A percentile compares a stretch with the other conserved stretches of the same genome.
These are phyloP conservation scores for Anisogramma anomala DNA, from an alignment of 2,329 filamentous ascomycete genomes.

Conservation along the genomic window DNA sequence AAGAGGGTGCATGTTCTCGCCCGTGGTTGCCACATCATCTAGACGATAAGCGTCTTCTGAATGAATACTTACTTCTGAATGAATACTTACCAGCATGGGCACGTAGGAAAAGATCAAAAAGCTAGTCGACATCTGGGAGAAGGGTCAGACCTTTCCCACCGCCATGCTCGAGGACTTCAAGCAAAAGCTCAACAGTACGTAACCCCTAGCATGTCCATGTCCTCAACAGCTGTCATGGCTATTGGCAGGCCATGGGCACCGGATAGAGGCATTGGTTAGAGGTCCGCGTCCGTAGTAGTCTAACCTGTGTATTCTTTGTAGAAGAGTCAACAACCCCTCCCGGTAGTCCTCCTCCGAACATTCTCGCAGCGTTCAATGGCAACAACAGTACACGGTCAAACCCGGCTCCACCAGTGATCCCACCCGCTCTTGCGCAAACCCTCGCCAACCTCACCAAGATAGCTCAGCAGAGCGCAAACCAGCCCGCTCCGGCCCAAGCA, in stretches of 20 bases:
- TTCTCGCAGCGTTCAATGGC: conserved; percentile 29
- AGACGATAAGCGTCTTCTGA: not conserved
- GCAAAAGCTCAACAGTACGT: conserved; percentile 50
- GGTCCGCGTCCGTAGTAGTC: no score
- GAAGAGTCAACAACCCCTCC: conserved; percentile 61
- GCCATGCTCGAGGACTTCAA: conserved; percentile 74
- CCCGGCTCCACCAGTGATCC: conserved; percentile 31
- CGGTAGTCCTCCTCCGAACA: conserved; percentile 43
- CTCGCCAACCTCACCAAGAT: conserved; percentile 72
- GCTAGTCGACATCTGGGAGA: conserved; percentile 95
- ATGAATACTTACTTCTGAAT: conserved; percentile 16
- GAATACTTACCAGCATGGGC: conserved; percentile 30
- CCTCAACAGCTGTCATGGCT: not conserved
- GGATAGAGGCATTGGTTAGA: no score
- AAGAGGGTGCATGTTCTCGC: conserved; percentile 5
- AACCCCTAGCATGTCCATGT: conserved; percentile 2
- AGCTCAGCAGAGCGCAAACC: conserved; percentile 57
- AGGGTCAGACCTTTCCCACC: conserved; percentile 78
- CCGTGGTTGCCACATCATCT: no score
- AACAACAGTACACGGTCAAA: conserved; percentile 22
- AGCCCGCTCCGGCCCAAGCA: conserved; percentile 23
- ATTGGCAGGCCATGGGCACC: no score
- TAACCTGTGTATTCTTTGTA: conserved; percentile 30
- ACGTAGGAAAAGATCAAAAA: conserved; percentile 91
- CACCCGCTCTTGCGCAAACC: conserved; percentile 58